phyloP scores from a whole-genome alignment of 23 red algal species.

The Porphyridium purpureum region DNA sequence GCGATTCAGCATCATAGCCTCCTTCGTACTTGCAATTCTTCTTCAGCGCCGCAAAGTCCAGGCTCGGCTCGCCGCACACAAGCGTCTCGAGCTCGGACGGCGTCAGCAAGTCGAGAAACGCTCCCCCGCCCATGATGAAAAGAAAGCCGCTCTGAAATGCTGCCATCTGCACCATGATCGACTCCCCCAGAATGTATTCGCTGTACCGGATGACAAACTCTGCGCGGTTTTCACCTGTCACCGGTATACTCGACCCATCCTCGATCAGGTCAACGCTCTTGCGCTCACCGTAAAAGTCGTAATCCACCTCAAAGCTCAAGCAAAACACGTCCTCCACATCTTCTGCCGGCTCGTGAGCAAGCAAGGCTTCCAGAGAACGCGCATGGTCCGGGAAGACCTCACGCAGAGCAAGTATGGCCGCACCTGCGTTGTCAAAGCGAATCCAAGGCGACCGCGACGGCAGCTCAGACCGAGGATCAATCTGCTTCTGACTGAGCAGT shows the following conservation, averaged over 20 bases:
- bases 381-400: constrained; percentile 58
- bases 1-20: constrained; percentile 32
- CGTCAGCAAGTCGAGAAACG: constrained; percentile 25
- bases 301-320: constrained; percentile 47
- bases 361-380: constrained; percentile 30
- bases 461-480: too few species aligned
- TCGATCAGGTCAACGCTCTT: constrained; percentile 40
- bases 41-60: constrained; percentile 71
- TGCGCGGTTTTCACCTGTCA: constrained; percentile 46
- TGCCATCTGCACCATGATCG: constrained; percentile 42
- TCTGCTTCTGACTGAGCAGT: constrained; percentile 30
- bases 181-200: constrained; percentile 58
- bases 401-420: constrained; percentile 32
- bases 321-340: constrained; percentile 65
- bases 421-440: too few species aligned
- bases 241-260: constrained; percentile 26
- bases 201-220: constrained; percentile 54
- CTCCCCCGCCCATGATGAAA: constrained; percentile 36
- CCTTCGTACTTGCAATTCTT: constrained; percentile 51
- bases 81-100: constrained; percentile 77
- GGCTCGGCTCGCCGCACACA: constrained; percentile 52
- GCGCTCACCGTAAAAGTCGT: constrained; percentile 55
- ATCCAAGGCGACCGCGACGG: too few species aligned
- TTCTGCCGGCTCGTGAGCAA: constrained; percentile 57
- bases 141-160: constrained; percentile 72